These are phyloP conservation scores for Ophiosphaerella herpotricha DNA, from an alignment of 2,329 filamentous ascomycete species.

Conservation along the genomic window DNA sequence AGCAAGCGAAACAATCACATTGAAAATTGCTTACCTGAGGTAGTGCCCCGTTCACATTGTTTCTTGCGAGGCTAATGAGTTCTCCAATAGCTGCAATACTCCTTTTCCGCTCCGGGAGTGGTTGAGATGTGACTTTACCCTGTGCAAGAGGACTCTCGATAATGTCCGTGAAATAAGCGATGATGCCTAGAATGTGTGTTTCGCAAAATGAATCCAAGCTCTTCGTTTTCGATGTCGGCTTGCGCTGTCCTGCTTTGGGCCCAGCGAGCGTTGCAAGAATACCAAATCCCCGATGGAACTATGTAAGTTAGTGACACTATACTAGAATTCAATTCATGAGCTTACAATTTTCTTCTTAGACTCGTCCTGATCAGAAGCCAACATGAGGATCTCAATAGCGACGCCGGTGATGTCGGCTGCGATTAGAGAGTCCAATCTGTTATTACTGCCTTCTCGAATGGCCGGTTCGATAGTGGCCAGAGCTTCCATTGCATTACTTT, in stretches of 20 bases:
- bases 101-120: slow-evolving; percentile 70
- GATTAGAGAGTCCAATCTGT: slow-evolving; percentile 70
- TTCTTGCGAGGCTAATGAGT: slow-evolving; percentile 77
- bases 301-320: slow-evolving; percentile 7
- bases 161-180: slow-evolving; percentile 76
- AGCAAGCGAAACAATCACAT: slow-evolving; percentile 14
- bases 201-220: slow-evolving; percentile 76
- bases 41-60: slow-evolving; percentile 75
- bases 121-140: slow-evolving; percentile 53
- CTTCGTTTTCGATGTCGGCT: slow-evolving; percentile 56
- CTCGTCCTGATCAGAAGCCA: slow-evolving; percentile 70
- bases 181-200: slow-evolving; percentile 81
- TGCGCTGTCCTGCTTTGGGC: slow-evolving; percentile 52
- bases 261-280: slow-evolving; percentile 54
- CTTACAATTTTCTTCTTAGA: slow-evolving; percentile 61
- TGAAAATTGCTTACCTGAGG: slow-evolving; percentile 69
- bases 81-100: slow-evolving; percentile 85
- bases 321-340: slow-evolving; percentile 3
- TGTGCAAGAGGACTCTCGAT: slow-evolving; percentile 68
- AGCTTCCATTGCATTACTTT: slow-evolving; percentile 69
- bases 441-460: slow-evolving; percentile 63
- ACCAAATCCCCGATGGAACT: slow-evolving; percentile 56
- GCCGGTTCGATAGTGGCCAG: slow-evolving; percentile 71
- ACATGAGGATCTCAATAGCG: slow-evolving; percentile 80
- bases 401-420: slow-evolving; percentile 75